phyloP scores from a whole-genome alignment of 1,284 basidiomycete species.

The Macrocystidia cucumis region DNA sequence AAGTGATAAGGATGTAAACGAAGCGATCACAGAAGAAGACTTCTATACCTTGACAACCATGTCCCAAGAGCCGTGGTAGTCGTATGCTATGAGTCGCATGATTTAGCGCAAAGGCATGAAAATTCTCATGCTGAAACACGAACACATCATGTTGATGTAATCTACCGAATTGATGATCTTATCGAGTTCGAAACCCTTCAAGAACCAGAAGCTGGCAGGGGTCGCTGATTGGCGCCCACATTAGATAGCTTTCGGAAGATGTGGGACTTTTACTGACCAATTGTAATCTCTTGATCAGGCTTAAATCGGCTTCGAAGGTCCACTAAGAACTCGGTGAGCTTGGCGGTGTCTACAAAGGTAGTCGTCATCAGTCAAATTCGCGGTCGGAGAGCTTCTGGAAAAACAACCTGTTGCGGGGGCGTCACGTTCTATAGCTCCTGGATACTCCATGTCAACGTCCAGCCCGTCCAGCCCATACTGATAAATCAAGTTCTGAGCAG shows the following conservation, averaged over 20 bases:
- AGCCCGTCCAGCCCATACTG: slow-evolving; percentile 8
- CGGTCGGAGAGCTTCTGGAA: too few species aligned
- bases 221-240: too few species aligned
- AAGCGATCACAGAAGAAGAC: too few species aligned
- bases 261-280: too few species aligned
- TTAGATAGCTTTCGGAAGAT: too few species aligned
- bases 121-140: neutral
- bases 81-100: too few species aligned
- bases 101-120: neutral
- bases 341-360: slow-evolving; percentile 13
- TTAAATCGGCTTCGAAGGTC: too few species aligned
- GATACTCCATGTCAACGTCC: slow-evolving; percentile 11
- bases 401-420: too few species aligned
- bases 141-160: slow-evolving; percentile 20
- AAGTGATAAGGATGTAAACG: too few species aligned
- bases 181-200: slow-evolving; percentile 18
- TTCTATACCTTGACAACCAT: slow-evolving; percentile 13
- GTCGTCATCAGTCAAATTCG: slow-evolving; percentile 2
- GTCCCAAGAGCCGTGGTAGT: slow-evolving; percentile 18
- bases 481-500: slow-evolving; percentile 5
- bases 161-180: slow-evolving; percentile 13
- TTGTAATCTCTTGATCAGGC: too few species aligned
- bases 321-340: slow-evolving; percentile 15
- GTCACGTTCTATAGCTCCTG: slow-evolving; percentile 11
- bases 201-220: slow-evolving; percentile 18